Base-by-base conservation (phyloP, 225 moss, liverwort and hornwort genomes). In the Sphagnum contortum region DNA sequence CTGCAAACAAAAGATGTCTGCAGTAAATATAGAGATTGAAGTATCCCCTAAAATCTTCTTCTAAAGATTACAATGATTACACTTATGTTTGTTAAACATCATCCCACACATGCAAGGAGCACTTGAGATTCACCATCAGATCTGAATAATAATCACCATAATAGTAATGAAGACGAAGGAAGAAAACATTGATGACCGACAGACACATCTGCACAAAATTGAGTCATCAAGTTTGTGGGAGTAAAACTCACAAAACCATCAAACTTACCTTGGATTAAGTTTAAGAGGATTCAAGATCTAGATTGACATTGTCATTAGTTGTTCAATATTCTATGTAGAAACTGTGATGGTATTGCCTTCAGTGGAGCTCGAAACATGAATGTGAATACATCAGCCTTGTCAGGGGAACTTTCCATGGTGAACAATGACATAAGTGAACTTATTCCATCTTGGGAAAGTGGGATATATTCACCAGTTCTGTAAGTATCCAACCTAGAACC, bases 1-100 rank as follows among this genome's bases (percentile, higher is more conserved):
- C 94, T 94, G 91, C 57, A 68, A 45, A 60, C 71, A 13, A 60
- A 58, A 79, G 57, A 46, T 56, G 48, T 48, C 49, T 60, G 58
- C 8, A 49, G 48, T 4, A 60, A 60, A 12, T 10, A 70, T 3
- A 47, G 45, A 48, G 4, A 45, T 48, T 46, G 47, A 57, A 68
- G 45, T n/a, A 55, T 10, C 8, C 48, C 29, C 29, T 3, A 8
- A 64, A 50, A 11, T 64, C 64, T 64, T 14, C 6, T 48, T 7
- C 48, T 4, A 6, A 50, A 46, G 8, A 6, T 6, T 48, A 48
- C 4, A 56, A 53, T 47, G 14, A 64, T 60, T 13, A 13, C 12
- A n/a, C n/a, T n/a, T n/a, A n/a, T n/a, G n/a, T n/a, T n/a, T n/a
- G n/a, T n/a, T n/a, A n/a, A n/a, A n/a, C n/a, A n/a, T n/a, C n/a